A percentile compares a stretch with the other conserved stretches of the same genome.
Evolutionary conservation across 768 basidiomycete genomes (phyloP).

Genomic region (Suillus sp.): DNA sequence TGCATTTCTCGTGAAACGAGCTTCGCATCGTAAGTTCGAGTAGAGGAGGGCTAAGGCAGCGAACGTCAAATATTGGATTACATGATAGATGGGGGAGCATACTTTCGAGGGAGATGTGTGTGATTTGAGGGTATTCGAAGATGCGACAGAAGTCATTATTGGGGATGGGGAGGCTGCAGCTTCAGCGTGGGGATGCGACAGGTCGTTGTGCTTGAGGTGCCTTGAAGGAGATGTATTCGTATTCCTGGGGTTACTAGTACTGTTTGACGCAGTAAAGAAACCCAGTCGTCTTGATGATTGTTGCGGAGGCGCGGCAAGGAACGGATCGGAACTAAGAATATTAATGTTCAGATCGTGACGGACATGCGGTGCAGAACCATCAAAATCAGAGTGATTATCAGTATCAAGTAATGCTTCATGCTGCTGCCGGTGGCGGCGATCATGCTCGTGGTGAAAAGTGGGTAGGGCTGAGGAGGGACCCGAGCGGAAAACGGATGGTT

Average conservation of each 20-base stretch:
- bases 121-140: constrained; percentile 30
- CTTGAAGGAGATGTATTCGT: constrained; percentile 27
- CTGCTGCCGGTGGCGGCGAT: constrained; percentile 11
- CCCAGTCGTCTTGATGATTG: constrained; percentile 35
- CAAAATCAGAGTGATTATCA: constrained; percentile 22
- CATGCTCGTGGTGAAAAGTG: constrained; percentile 15
- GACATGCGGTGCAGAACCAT: constrained; percentile 11
- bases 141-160: constrained; percentile 31
- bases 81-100: constrained; percentile 11
- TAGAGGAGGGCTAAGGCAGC: constrained; percentile 49
- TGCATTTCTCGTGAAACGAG: constrained; percentile 86
- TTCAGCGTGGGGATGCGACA: constrained; percentile 42
- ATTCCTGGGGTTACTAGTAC: constrained; percentile 39
- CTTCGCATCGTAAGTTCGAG: constrained; percentile 79
- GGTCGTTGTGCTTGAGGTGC: constrained; percentile 37
- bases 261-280: constrained; percentile 39
- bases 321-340: constrained; percentile 18
- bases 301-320: constrained; percentile 25
- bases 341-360: constrained; percentile 18
- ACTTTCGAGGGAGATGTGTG: constrained; percentile 39
- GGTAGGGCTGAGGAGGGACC: constrained; percentile 25
- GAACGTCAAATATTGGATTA: constrained; percentile 15
- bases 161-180: constrained; percentile 25
- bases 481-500: constrained; percentile 29
- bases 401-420: constrained; percentile 14